These are phyloP conservation scores for Daldinia eschscholtzii DNA, from an alignment of 2,329 filamentous ascomycete species.

Conservation along the genomic window DNA sequence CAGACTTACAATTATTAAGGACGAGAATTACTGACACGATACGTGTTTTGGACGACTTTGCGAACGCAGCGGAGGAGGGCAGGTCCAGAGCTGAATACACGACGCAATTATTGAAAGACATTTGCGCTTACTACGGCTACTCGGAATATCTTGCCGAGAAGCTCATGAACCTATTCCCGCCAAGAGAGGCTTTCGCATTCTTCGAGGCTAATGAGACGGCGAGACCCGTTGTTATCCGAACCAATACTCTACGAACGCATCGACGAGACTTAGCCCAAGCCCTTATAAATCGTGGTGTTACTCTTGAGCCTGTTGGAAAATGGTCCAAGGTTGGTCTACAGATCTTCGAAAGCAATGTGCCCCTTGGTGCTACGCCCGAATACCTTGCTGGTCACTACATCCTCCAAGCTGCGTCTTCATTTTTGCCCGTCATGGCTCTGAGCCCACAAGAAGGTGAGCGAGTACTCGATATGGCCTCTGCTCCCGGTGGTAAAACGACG, in stretches of 20 bases:
- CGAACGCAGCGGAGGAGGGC: conserved; percentile 81
- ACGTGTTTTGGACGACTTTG: conserved; percentile 89
- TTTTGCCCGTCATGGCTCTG: conserved; percentile 97
- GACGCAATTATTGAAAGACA: conserved; percentile 86
- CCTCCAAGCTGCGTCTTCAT: conserved; percentile 94
- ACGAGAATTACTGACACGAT: conserved; percentile 93
- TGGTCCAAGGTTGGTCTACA: conserved; percentile 99
- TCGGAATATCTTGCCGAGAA: conserved; percentile 95
- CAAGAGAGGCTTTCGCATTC: conserved; percentile 95
- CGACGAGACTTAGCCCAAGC: conserved; percentile 87
- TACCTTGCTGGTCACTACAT: conserved; percentile 99
- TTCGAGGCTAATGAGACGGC: conserved; percentile 98
- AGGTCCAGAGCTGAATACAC: conserved; percentile 91
- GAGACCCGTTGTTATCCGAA: conserved; percentile 93
- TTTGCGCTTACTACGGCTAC: conserved; percentile 97
- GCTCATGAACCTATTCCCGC: conserved; percentile 90
- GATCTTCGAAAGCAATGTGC: conserved; percentile 80
- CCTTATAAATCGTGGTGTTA: conserved; percentile 74
- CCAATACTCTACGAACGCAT: conserved; percentile 88
- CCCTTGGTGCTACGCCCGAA: conserved; percentile 94
- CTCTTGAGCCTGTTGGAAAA: conserved; percentile 95
- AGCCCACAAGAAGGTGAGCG: conserved; percentile 94
- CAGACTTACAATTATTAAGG: conserved; percentile 89
- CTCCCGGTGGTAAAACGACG: conserved; percentile 95
- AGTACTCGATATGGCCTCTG: conserved; percentile 92